These are phyloP conservation scores for Pseudocercospora crystallina DNA, from an alignment of 2,329 filamentous ascomycete species.

Conservation along the genomic window DNA sequence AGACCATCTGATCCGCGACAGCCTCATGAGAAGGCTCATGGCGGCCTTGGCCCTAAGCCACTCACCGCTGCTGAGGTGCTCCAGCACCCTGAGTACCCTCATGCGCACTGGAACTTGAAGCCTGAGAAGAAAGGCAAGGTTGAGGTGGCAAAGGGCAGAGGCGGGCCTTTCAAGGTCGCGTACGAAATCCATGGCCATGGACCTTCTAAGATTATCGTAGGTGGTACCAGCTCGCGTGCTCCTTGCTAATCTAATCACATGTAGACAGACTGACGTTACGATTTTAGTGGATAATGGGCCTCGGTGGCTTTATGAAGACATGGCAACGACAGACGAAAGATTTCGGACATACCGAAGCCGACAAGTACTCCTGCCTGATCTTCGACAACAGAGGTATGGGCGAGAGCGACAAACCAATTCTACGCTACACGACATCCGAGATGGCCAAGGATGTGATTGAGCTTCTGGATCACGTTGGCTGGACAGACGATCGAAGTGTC, in stretches of 20 bases:
- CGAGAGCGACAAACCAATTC: constrained; percentile 71
- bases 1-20: constrained; percentile 16
- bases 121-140: constrained; percentile 62
- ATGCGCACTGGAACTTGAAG: constrained; percentile 68
- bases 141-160: constrained; percentile 66
- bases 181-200: constrained; percentile 81
- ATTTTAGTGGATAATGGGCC: constrained; percentile 73
- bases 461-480: constrained; percentile 67
- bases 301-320: constrained; percentile 62
- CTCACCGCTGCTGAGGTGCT: constrained; percentile 59
- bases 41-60: constrained; percentile 28
- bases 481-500: constrained; percentile 58
- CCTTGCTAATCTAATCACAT: constrained; percentile 8
- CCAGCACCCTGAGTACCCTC: constrained; percentile 65
- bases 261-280: constrained; percentile 6
- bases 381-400: constrained; percentile 87
- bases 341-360: constrained; percentile 70
- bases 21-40: constrained; percentile 21
- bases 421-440: constrained; percentile 76
- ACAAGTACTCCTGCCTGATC: constrained; percentile 71
- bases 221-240: constrained; percentile 38
- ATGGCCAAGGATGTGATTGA: constrained; percentile 81
- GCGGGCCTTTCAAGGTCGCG: constrained; percentile 72
- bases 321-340: constrained; percentile 77
- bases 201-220: constrained; percentile 69